Base-by-base conservation (phyloP, 2,329 filamentous ascomycete species). In the Verticillium longisporum region DNA sequence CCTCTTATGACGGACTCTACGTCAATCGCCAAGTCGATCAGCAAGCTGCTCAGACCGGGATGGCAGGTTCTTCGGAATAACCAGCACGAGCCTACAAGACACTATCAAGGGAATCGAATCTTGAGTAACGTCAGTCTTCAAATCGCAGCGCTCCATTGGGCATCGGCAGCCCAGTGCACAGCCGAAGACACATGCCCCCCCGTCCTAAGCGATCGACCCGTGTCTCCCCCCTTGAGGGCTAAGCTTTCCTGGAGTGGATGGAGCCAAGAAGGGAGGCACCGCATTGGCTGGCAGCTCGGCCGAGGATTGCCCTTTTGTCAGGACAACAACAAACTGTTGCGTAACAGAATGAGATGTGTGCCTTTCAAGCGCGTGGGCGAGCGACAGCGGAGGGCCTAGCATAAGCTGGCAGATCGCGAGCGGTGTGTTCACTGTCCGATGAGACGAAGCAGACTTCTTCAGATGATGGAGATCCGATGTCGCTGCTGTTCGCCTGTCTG, bases 261-360 rank as follows among this genome's bases (percentile, higher is more conserved):
- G 41, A n/a, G 41, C 18, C 41, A 50, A 50, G 41, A 50, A 50
- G 18, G 18, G 41, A n/a, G 41, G 41, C 41, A 18, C n/a, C 41
- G 41, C 18, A 50, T 50, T 50, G 41, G 41, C n/a, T 50, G 41
- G 41, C n/a, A 18, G 41, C 41, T 50, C 41, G 41, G 41, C 41
- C 41, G 41, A 50, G n/a, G 41, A n/a, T 18, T 21, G 61, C 59
- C 38, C 37, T 38, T 57, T 57, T 63, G 58, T 36, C 36, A 60
- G 57, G 37, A 31, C 36, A 32, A 57, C 34, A n/a, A 63, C 59
- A 60, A 64, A 63, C 55, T 55, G 57, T 33, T 61, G 54, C 31
- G 55, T 56, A 56, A 56, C 55, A 26, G 33, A 56, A 56, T 56
- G 55, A 37, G 41, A 50, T 50, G 41, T 9, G 34, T 6, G 34